Conservation (phyloP, 2,329 filamentous ascomycete genomes). For the Mariannaea sp. region DNA sequence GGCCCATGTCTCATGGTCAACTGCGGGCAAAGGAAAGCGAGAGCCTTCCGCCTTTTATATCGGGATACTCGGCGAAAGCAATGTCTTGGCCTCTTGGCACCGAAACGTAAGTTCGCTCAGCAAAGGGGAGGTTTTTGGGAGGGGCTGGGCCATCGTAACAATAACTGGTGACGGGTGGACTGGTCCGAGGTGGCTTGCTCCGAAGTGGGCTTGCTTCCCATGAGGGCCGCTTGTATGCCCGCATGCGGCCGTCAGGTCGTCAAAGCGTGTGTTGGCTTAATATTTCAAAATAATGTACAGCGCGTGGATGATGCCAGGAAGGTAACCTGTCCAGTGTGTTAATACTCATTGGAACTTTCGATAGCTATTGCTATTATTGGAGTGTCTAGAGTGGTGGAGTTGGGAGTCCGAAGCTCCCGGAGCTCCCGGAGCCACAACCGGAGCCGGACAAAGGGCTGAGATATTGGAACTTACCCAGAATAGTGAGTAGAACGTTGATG, state of each 20-base stretch:
- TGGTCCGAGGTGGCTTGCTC: constrained; percentile 10
- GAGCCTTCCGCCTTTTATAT: constrained; percentile 1
- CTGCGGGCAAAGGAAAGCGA: constrained; percentile 5
- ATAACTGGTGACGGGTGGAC: constrained; percentile 12
- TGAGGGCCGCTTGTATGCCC: constrained; percentile 18
- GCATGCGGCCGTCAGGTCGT: constrained; percentile 16
- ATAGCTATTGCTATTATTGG: neutral
- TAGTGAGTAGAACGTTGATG: constrained; percentile 91
- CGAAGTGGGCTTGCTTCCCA: constrained; percentile 6
- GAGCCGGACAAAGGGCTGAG: constrained; percentile 6
- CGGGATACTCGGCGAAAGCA: constrained; percentile 16
- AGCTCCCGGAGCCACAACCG: constrained; percentile 42
- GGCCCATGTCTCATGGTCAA: constrained; percentile 1
- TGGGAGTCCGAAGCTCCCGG: constrained; percentile 47
- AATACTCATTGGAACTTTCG: constrained; percentile 15
- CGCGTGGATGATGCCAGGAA: constrained; percentile 89
- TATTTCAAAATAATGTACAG: constrained; percentile 94
- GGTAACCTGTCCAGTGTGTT: constrained; percentile 49
- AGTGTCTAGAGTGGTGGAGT: neutral
- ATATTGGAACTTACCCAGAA: constrained; percentile 58
- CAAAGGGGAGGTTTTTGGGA: constrained; percentile 8
- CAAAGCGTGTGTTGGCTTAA: constrained; percentile 51
- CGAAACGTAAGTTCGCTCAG: constrained; percentile 4
- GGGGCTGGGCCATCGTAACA: constrained; percentile 7
- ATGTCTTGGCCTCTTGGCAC: constrained; percentile 18